Base-by-base conservation (phyloP, 2,329 filamentous ascomycete genomes). In the Periconia sp. region DNA sequence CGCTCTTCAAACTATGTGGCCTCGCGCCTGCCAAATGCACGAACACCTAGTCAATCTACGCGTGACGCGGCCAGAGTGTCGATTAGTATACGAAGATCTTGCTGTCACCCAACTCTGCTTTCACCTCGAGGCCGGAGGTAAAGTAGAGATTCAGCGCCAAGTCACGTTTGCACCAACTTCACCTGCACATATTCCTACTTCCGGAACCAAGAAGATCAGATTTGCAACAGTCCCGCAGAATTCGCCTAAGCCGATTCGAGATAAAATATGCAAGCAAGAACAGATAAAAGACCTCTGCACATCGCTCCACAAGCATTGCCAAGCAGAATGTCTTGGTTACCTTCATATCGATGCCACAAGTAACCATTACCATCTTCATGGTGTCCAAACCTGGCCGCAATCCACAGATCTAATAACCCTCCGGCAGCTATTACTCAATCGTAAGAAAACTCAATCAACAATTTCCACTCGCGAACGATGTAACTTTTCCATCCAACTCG, bases 361-460 rank as follows among this genome's bases (percentile, higher is more conserved):
- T 6, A 40, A 44, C 35, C 47, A 54, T 20, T 54, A 51, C 19
- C 47, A 54, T 40, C 10, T 54, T 8, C 47, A 54, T 20, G 31
- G 45, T 40, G 49, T 46, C n/a, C 33, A 42, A 35, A 15, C 2
- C 6, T 49, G 46, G 46, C 46, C 46, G 14, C 46, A 49, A 17
- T 49, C 33, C 2, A 20, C 7, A 10, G 46, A 42, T 23, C 13
- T 49, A 41, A 11, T 49, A 37, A 33, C 46, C 15, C 33, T 49
- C 10, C 46, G 46, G 30, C 19, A 30, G 15, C 18, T 41, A 2
- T 49, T 49, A 15, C 18, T 13, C 18, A 19, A 11, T 13, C 31
- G 46, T 9, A 37, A 3, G 3, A 37, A 13, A 14, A 49, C 20
- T 2, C 46, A 33, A 17, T 23, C 33, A 10, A 18, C 31, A 8